A percentile compares a stretch with the other conserved stretches of the same genome.
Conservation (phyloP, 176 grass and related monocot species). For the Canna indica region DNA sequence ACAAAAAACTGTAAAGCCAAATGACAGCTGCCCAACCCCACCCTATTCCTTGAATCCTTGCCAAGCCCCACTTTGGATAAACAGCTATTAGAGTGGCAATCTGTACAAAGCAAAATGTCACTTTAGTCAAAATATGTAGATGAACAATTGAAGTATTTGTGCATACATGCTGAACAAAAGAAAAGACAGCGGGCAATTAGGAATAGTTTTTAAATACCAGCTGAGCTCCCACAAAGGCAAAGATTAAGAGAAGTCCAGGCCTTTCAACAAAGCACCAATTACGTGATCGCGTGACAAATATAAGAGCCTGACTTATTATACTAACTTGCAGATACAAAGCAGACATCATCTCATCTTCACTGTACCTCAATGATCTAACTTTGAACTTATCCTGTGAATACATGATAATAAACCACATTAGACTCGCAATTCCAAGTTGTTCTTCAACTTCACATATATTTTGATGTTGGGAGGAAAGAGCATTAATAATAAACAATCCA, state of each 20-base stretch:
- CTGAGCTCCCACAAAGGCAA: conserved; percentile 66
- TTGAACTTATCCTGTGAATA: conserved; percentile 51
- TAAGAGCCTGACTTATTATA: conserved; percentile 97
- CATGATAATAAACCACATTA: neutral
- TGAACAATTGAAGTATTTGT: neutral
- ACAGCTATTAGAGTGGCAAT: conserved; percentile 60
- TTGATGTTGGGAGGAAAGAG: neutral
- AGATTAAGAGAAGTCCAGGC: conserved; percentile 48
- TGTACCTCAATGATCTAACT: conserved; percentile 38
- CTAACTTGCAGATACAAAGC: conserved; percentile 98
- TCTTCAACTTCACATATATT: too few relatives aligned
- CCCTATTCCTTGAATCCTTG: conserved; percentile 52
- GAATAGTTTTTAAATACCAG: conserved; percentile 34
- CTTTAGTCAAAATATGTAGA: neutral
- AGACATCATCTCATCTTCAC: conserved; percentile 59
- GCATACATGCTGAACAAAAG: neutral
- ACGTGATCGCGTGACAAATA: conserved; percentile 83
- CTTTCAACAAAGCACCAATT: conserved; percentile 46
- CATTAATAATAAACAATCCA: neutral
- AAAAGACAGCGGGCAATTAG: neutral
- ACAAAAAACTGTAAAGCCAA: conserved; percentile 75
- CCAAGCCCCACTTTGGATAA: conserved; percentile 46
- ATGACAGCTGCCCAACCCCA: conserved; percentile 94
- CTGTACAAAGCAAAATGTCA: conserved; percentile 16
- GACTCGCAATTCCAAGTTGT: neutral